These are phyloP conservation scores for Mesembryanthemum crystallinum DNA, from an alignment of 148 eudicot species.

Conservation along the genomic window DNA sequence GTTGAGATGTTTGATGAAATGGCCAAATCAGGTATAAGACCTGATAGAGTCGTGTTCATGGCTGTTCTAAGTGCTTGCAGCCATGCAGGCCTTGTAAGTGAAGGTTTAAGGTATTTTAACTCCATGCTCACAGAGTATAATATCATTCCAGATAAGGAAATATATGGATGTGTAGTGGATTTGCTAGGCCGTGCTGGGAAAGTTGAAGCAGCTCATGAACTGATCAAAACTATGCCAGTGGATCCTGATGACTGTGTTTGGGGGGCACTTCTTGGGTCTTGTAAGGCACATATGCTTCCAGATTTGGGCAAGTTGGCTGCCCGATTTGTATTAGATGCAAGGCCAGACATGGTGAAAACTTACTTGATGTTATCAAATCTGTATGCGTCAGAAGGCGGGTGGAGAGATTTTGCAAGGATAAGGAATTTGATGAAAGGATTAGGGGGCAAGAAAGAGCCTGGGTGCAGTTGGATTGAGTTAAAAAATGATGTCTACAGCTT, in stretches of 20 bases:
- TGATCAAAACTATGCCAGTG: slow-evolving; percentile 78
- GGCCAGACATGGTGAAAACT: slow-evolving; percentile 57
- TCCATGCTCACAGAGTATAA: slow-evolving; percentile 54
- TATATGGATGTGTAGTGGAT: slow-evolving; percentile 85
- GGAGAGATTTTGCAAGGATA: slow-evolving; percentile 68
- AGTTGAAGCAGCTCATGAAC: slow-evolving; percentile 72
- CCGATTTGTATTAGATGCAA: slow-evolving; percentile 43
- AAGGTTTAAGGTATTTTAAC: slow-evolving; percentile 70
- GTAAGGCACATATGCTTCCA: slow-evolving; percentile 68
- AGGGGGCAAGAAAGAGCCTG: slow-evolving; percentile 80
- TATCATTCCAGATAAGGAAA: slow-evolving; percentile 61
- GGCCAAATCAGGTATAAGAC: slow-evolving; percentile 53
- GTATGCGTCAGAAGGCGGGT: slow-evolving; percentile 78
- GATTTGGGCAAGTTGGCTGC: slow-evolving; percentile 57
- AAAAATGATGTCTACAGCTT: slow-evolving; percentile 52
- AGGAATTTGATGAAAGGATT: slow-evolving; percentile 66
- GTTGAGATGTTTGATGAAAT: slow-evolving; percentile 59
- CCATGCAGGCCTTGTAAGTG: slow-evolving; percentile 84
- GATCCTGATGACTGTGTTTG: slow-evolving; percentile 80
- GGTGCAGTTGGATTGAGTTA: slow-evolving; percentile 83
- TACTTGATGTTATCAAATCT: slow-evolving; percentile 61
- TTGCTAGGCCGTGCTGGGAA: slow-evolving; percentile 85
- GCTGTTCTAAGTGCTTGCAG: slow-evolving; percentile 86
- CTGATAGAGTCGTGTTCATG: slow-evolving; percentile 73
- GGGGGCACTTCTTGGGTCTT: slow-evolving; percentile 89